Evolutionary conservation across 202 grass and related monocot genomes (phyloP).

Genomic region (Hordeum pubiflorum): DNA sequence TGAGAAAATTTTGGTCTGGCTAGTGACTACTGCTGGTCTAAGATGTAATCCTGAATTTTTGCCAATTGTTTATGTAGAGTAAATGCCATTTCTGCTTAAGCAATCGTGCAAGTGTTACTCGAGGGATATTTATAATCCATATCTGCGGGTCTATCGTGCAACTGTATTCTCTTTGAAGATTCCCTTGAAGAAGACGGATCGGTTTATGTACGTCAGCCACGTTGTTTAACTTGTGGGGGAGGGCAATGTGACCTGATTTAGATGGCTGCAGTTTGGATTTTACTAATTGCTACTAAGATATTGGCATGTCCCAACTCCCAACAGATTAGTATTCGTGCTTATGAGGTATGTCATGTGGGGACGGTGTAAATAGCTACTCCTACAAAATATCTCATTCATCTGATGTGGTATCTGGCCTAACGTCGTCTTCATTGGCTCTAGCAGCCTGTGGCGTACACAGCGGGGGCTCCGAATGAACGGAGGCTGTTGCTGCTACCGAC

Average conservation of each 20-base stretch:
- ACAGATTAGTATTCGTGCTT: background rate
- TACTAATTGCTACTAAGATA: background rate
- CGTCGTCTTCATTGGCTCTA: background rate
- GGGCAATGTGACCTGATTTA: background rate
- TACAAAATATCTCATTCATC: background rate
- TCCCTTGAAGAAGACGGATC: background rate
- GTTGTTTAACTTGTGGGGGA: background rate
- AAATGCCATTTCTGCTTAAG: slow-evolving; percentile 5
- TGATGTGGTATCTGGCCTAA: slow-evolving; percentile 6
- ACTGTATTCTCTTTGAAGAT: background rate
- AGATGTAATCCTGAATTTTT: slow-evolving; percentile 11
- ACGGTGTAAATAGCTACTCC: background rate
- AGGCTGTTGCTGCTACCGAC: background rate
- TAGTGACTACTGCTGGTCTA: background rate
- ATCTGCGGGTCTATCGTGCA: background rate
- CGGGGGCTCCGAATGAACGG: background rate
- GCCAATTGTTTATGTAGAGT: background rate
- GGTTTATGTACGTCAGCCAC: background rate
- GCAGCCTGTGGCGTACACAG: background rate
- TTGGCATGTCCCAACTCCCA: background rate
- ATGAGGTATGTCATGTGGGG: background rate
- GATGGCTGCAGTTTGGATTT: background rate
- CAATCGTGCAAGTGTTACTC: background rate
- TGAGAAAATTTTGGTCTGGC: background rate
- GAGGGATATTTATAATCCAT: background rate